Percentiles rank a stretch among this genome's conserved stretches.
These are phyloP conservation scores for Trametes coccinea DNA, from an alignment of 768 basidiomycete species.

Conservation along the genomic window DNA sequence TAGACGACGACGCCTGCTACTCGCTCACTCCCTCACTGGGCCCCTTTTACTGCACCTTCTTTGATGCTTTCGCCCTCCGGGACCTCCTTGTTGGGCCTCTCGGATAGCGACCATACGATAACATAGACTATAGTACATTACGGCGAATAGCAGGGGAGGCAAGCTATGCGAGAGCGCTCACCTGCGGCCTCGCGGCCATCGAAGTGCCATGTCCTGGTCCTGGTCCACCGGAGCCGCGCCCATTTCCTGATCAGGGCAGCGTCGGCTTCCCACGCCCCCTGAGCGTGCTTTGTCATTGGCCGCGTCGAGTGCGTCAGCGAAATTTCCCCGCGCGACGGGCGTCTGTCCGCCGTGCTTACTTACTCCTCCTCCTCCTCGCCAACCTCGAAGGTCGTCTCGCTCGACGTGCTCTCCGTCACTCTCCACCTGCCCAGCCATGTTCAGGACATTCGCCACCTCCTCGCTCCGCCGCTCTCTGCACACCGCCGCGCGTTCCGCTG, in stretches of 20 bases:
- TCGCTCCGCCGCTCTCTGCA: slow-evolving; percentile 56
- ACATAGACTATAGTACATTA: no score
- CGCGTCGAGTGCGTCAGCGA: slow-evolving; percentile 18
- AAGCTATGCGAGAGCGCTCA: no score
- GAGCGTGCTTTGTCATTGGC: slow-evolving; percentile 7
- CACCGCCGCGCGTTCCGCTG: slow-evolving; percentile 36
- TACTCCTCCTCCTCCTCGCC: background rate
- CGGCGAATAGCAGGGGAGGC: no score
- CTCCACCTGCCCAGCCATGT: slow-evolving; percentile 40
- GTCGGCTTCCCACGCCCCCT: slow-evolving; percentile 14
- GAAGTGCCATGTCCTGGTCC: no score
- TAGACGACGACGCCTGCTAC: no score
- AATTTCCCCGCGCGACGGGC: slow-evolving; percentile 8
- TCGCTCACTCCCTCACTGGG: no score
- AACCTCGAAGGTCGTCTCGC: background rate
- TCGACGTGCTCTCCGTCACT: background rate
- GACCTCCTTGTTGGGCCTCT: no score
- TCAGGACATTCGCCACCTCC: slow-evolving; percentile 53
- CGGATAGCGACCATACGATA: no score
- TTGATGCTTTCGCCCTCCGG: no score
- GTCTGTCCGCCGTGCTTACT: slow-evolving; percentile 13
- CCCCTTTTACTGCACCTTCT: no score
- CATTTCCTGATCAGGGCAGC: background rate
- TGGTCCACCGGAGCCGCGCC: no score
- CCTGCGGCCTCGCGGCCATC: no score